Percentiles rank a stretch among this genome's conserved stretches.
These are phyloP conservation scores for Parastagonospora nodorum DNA, from an alignment of 2,329 filamentous ascomycete species.

Conservation along the genomic window DNA sequence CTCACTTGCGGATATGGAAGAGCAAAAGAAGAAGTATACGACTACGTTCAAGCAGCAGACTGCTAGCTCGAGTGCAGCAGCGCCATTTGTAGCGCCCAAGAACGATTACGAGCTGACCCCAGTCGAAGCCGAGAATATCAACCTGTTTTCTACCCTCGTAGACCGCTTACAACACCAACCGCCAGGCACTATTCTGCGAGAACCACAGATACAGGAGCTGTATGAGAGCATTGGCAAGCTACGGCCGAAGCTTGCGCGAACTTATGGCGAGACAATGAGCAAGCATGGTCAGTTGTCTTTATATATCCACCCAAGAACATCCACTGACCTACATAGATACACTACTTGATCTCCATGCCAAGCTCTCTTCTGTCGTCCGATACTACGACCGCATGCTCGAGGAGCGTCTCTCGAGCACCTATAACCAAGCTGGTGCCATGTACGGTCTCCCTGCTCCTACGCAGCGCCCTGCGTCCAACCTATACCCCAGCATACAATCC, in stretches of 20 bases:
- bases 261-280: slow-evolving; percentile 99
- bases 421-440: slow-evolving; percentile 70
- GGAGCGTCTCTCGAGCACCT: slow-evolving; percentile 89
- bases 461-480: slow-evolving; percentile 57
- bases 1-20: slow-evolving; percentile 94
- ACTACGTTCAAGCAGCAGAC: slow-evolving; percentile 82
- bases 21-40: slow-evolving; percentile 91
- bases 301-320: not conserved
- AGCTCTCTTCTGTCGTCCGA: slow-evolving; percentile 91
- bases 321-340: slow-evolving; percentile 68
- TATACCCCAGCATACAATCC: slow-evolving; percentile 70
- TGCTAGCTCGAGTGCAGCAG: slow-evolving; percentile 55
- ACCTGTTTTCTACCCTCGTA: slow-evolving; percentile 90
- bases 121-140: slow-evolving; percentile 96
- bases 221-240: slow-evolving; percentile 97
- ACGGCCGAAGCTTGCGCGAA: slow-evolving; percentile 89
- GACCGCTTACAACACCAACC: slow-evolving; percentile 94
- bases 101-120: slow-evolving; percentile 94
- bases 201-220: slow-evolving; percentile 96
- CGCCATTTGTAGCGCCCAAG: slow-evolving; percentile 67
- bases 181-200: slow-evolving; percentile 91
- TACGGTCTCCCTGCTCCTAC: slow-evolving; percentile 43
- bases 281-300: slow-evolving; percentile 77
- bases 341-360: slow-evolving; percentile 89
- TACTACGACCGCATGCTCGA: slow-evolving; percentile 99